Evolutionary conservation across 2,329 filamentous ascomycete genomes (phyloP).

Genomic region (Fusarium dimerum): DNA sequence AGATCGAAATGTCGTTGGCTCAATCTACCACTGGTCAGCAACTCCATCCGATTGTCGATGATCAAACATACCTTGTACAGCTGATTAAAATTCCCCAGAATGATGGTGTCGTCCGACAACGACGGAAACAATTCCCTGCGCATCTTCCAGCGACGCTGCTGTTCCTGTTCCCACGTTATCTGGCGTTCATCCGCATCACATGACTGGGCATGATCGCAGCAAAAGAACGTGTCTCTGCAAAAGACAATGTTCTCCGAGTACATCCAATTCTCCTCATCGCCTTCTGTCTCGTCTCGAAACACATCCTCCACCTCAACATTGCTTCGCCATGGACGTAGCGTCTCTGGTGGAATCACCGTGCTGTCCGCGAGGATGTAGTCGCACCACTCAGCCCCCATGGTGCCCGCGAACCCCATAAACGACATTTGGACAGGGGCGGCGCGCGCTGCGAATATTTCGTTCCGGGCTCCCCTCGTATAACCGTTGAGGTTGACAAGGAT

Average conservation of each 20-base stretch:
- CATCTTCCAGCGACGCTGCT: constrained; percentile 83
- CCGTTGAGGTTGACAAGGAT: constrained; percentile 98
- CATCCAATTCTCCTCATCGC: constrained; percentile 78
- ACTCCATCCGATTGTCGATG: neutral
- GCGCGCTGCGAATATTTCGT: constrained; percentile 94
- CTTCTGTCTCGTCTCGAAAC: constrained; percentile 65
- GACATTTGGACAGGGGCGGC: constrained; percentile 98
- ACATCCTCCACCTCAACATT: constrained; percentile 76
- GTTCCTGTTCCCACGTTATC: constrained; percentile 82
- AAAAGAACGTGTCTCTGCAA: constrained; percentile 94
- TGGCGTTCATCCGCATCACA: constrained; percentile 69
- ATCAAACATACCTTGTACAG: constrained; percentile 79
- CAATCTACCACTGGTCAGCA: constrained; percentile 66
- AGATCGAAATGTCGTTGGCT: constrained; percentile 91
- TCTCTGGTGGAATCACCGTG: constrained; percentile 80
- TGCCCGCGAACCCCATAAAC: constrained; percentile 98
- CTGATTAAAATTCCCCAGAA: constrained; percentile 97
- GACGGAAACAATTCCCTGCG: constrained; percentile 87
- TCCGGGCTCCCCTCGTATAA: constrained; percentile 93
- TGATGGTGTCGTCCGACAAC: constrained; percentile 79
- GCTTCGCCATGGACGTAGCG: constrained; percentile 75
- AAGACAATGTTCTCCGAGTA: constrained; percentile 98
- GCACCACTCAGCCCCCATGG: constrained; percentile 95
- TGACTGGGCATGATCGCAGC: constrained; percentile 93
- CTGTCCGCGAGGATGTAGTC: constrained; percentile 93